Percentiles rank a stretch among this genome's conserved stretches.
Conservation (phyloP, 768 basidiomycete species). For the Phlebiopsis flavidoalba region DNA sequence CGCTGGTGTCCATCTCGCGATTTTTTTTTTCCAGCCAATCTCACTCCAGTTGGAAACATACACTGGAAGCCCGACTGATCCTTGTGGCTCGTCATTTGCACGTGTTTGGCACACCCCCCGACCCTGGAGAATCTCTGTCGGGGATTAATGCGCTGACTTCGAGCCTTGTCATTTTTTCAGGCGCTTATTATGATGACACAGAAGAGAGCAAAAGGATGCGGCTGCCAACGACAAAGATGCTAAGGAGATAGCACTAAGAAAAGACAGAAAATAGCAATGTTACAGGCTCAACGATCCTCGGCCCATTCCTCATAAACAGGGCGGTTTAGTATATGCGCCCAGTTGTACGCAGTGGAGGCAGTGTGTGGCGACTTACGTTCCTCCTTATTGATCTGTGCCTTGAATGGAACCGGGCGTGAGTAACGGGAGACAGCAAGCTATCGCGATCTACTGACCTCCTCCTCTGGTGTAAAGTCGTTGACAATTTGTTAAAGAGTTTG, state of each 20-base stretch:
- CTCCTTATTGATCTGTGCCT: constrained; percentile 99
- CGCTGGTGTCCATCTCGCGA: neutral
- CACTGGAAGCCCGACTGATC: neutral
- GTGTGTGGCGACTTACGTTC: constrained; percentile 59
- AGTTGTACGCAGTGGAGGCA: neutral
- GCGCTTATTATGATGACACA: constrained; percentile 11
- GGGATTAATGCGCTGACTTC: neutral
- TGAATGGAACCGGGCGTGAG: constrained; percentile 10
- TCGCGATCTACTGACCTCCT: constrained; percentile 62
- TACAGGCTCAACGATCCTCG: constrained; percentile 64
- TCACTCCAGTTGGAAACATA: neutral
- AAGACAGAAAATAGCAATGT: constrained; percentile 12
- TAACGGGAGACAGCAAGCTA: neutral
- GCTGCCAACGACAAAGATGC: constrained; percentile 6
- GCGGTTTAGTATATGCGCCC: constrained; percentile 4
- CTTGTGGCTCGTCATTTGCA: neutral
- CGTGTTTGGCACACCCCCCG: neutral
- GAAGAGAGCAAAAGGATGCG: neutral
- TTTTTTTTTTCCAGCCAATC: too few relatives aligned
- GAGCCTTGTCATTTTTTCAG: constrained; percentile 4
- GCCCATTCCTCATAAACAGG: constrained; percentile 72
- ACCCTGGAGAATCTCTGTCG: neutral
- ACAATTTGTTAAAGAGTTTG: constrained; percentile 97
- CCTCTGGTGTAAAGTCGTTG: constrained; percentile 98
- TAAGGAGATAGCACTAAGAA: constrained; percentile 11